phyloP scores from a whole-genome alignment of 2,329 filamentous ascomycete genomes.

The Massarina eburnea region DNA sequence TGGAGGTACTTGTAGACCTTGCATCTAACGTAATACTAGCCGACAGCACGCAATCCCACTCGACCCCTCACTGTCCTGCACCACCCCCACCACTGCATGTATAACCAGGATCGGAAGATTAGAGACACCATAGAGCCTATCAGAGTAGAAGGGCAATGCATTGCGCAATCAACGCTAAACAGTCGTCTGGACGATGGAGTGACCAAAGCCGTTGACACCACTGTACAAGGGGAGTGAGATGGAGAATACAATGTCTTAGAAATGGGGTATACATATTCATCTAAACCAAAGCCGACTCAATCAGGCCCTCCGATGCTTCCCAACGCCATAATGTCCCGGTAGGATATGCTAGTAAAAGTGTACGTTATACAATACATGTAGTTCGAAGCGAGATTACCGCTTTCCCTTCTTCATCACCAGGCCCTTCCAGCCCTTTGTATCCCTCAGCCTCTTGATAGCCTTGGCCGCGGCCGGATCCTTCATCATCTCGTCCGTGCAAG shows the following conservation, averaged over 20 bases:
- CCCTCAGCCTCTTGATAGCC: slow-evolving; percentile 34
- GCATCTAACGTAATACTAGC: slow-evolving; percentile 4
- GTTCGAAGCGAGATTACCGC: slow-evolving; percentile 15
- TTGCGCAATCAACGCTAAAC: not conserved
- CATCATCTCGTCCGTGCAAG: slow-evolving; percentile 32
- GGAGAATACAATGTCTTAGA: not conserved
- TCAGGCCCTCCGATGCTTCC: not conserved
- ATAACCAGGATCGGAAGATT: not conserved
- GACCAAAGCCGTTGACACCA: not conserved
- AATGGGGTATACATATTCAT: slow-evolving; percentile 1
- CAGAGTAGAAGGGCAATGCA: not conserved
- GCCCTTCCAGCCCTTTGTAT: slow-evolving; percentile 41
- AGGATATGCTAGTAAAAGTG: not conserved
- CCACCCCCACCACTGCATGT: not conserved
- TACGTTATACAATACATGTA: not conserved
- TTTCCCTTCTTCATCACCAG: slow-evolving; percentile 41
- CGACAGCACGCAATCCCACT: slow-evolving; percentile 4
- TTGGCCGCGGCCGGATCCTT: slow-evolving; percentile 34
- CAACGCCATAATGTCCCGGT: not conserved
- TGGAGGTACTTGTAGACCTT: too few species aligned
- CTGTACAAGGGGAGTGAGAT: not conserved
- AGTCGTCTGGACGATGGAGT: not conserved
- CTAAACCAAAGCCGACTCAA: not conserved
- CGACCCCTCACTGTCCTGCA: not conserved
- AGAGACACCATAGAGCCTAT: not conserved